Base-by-base conservation (phyloP, 1,284 basidiomycete species). In the Sanguinoderma infundibulare region DNA sequence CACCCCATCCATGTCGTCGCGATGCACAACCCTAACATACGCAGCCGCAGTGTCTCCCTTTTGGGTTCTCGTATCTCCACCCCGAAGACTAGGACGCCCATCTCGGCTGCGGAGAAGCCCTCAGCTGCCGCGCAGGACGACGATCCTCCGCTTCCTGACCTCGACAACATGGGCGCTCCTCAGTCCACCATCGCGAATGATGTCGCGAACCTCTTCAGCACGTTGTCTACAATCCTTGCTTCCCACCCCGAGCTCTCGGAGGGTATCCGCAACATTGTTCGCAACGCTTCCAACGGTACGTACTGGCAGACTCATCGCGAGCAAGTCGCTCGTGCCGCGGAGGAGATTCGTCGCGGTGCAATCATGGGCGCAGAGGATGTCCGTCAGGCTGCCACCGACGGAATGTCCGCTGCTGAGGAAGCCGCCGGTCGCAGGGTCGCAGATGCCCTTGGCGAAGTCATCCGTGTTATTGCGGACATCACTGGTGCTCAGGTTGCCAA, bases 181-280 rank as follows among this genome's bases (percentile, higher is more conserved):
- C 61, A 68, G 14, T 58, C 71, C 10, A 72, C 78, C 57, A 79
- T 92, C 55, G 80, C 84, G 2, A 77, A 82, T 60, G 91, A 92
- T 64, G 72, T 92, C 44, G 87, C 89, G 1, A 72, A 79, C 1
- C 77, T 92, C 32, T 74, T 92, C 59, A 79, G 78, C 49, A 79
- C 79, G 2, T 71, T 91, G 55, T 83, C 81, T 36, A 75, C 71
- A 22, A 79, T 86, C 26, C 74, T 92, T 50, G 75, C 82, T 0
- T 73, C 82, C 8, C 89, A 92, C 67, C 91, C 91, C 2, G 90
- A 92, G 66, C 73, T 92, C 12, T 83, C 87, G 1, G 87, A 89
- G 62, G 82, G 81, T 39, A 70, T 92, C 57, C 85, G 83, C 55
- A 87, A 83, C 67, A 83, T 92, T 46, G 70, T 87, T 38, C 77